These are phyloP conservation scores for Pelargonium myrrhifolium DNA, from an alignment of 441 rosid species.

Conservation along the genomic window DNA sequence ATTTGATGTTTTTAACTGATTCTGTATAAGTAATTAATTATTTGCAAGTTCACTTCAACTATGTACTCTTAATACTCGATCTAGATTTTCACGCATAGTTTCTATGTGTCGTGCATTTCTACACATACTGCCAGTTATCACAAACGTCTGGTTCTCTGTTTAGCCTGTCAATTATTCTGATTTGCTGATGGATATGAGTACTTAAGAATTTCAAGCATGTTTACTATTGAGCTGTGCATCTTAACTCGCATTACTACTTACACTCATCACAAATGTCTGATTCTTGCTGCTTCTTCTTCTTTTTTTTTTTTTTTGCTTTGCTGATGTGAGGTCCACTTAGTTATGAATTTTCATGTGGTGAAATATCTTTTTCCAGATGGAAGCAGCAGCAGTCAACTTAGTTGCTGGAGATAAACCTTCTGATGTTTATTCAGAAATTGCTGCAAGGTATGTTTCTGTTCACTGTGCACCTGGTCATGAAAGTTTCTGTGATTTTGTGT, in stretches of 20 bases:
- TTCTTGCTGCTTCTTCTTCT: not conserved
- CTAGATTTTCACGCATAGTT: not conserved
- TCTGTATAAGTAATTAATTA: not conserved
- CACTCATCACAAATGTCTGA: too few relatives aligned
- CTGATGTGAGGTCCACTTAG: slow-evolving; percentile 14
- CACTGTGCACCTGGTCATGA: not conserved
- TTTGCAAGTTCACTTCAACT: not conserved
- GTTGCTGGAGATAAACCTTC: slow-evolving; percentile 78
- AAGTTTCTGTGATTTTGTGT: slow-evolving; percentile 7
- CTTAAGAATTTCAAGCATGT: not conserved
- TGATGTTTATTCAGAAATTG: slow-evolving; percentile 93
- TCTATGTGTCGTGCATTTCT: slow-evolving; percentile 1
- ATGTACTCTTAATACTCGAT: not conserved
- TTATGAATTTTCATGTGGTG: slow-evolving; percentile 19
- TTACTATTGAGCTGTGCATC: not conserved
- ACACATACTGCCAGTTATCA: not conserved
- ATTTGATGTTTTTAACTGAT: not conserved
- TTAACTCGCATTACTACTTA: not conserved
- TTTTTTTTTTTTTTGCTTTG: not conserved
- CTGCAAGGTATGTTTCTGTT: slow-evolving; percentile 52
- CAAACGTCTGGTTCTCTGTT: not conserved
- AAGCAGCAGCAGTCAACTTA: slow-evolving; percentile 94
- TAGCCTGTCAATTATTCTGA: not conserved
- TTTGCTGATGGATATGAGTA: slow-evolving; percentile 1
- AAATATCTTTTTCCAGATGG: slow-evolving; percentile 44